These are phyloP conservation scores for Tricladium varicosporioides DNA, from an alignment of 2,329 filamentous ascomycete species.

Conservation along the genomic window DNA sequence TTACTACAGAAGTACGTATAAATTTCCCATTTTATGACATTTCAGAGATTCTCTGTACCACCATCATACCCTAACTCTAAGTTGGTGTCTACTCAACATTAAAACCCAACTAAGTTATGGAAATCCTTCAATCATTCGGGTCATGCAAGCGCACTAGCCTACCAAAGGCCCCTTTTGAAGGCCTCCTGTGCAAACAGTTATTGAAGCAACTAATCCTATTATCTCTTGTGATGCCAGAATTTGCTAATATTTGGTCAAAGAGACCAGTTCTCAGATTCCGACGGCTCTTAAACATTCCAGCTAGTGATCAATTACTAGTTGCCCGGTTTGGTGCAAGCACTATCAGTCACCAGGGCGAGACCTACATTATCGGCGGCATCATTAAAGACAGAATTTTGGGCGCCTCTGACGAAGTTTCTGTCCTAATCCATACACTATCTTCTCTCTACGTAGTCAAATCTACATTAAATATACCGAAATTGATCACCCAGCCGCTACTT, in stretches of 20 bases:
- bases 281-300: slow-evolving; percentile 6
- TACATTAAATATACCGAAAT: not conserved
- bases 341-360: slow-evolving; percentile 29
- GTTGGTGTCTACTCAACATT: no score
- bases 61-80: no score
- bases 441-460: not conserved
- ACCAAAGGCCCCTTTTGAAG: no score
- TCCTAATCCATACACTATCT: slow-evolving; percentile 9
- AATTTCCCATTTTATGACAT: not conserved
- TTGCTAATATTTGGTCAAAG: slow-evolving; percentile 4
- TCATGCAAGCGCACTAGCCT: no score
- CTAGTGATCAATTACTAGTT: slow-evolving; percentile 5
- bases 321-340: slow-evolving; percentile 44
- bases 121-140: no score
- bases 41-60: no score
- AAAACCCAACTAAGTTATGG: no score
- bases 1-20: slow-evolving; percentile 18
- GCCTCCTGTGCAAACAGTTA: no score
- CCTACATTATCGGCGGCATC: slow-evolving; percentile 45
- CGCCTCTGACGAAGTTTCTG: slow-evolving; percentile 49
- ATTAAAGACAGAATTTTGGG: slow-evolving; percentile 41
- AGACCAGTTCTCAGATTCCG: slow-evolving; percentile 35
- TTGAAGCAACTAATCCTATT: no score
- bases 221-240: not conserved
- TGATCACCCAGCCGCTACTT: slow-evolving; percentile 59